Base-by-base conservation (phyloP, 2,329 filamentous ascomycete genomes). In the Paraconiothyrium brasiliense region DNA sequence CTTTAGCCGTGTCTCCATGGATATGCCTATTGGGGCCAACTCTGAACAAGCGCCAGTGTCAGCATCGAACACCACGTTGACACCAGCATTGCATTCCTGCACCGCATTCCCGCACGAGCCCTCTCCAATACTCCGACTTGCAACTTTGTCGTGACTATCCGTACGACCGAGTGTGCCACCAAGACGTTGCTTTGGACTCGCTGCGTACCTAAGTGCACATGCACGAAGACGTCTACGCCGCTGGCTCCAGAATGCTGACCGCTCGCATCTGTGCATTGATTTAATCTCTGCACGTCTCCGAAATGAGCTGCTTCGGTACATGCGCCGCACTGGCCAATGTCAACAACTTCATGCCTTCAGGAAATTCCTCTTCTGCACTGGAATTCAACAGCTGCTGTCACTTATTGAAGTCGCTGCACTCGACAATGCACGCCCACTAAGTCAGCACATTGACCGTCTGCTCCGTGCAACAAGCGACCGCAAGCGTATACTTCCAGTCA, bases 71-170 rank as follows among this genome's bases (percentile, higher is more conserved):
- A 41, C 35, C 57, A 51, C 47, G 14, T 51, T 37, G 51, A 35
- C 20, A 34, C 37, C 16, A 51, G 52, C 55, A 62, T 61, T 30
- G 44, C 54, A 48, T 43, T 54, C 54, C 47, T 58, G 46, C 52
- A 56, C 44, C 52, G 54, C 60, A 39, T 57, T 59, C 27, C 41
- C 16, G 39, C 54, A 58, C 59, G 54, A 49, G 41, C 54, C 32
- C 39, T 30, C 13, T 39, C n/a, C 22, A 35, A 59, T 54, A 8
- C 39, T 51, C 44, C 35, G 51, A 48, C 2, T 47, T 46, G 16
- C 20, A 20, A 20, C 20, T 20, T 20, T 20, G 20, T 20, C 20
- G 20, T 20, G 20, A 56, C 41, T 37, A 3, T 39, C 39, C 49
- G 20, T n/a, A 24, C 57, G 50, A 54, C 51, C 57, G 49, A 54